Conservation (phyloP, 225 moss, liverwort and hornwort genomes). For the Antitrichia curtipendula region DNA sequence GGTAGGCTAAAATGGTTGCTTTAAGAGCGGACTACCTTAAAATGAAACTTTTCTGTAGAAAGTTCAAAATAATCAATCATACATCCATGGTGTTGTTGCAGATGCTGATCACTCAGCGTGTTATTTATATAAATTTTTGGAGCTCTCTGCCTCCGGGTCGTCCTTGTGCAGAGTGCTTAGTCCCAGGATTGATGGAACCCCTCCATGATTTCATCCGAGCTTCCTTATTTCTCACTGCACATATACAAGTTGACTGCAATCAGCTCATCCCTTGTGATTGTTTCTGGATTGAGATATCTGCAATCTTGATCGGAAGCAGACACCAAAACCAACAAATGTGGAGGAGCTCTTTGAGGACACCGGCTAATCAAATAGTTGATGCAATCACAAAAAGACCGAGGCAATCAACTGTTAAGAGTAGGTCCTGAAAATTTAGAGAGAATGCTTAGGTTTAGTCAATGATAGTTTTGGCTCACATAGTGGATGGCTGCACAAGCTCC, state of each 20-base stretch:
- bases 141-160: neutral
- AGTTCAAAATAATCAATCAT: neutral
- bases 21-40: too few species aligned
- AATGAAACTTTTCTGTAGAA: too few species aligned
- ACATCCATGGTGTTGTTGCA: neutral
- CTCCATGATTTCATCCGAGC: neutral
- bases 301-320: neutral
- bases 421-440: neutral
- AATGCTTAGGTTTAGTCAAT: neutral
- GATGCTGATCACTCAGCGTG: neutral
- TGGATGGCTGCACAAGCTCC: neutral
- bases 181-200: neutral
- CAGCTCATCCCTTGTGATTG: neutral
- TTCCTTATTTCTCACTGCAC: neutral
- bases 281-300: neutral
- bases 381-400: neutral
- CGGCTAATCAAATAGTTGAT: neutral
- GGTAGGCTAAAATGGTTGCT: too few species aligned
- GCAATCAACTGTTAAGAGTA: neutral
- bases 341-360: neutral
- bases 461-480: neutral
- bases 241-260: neutral
- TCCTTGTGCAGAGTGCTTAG: neutral
- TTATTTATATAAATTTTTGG: neutral
- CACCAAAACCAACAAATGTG: neutral